phyloP scores from a whole-genome alignment of 2,329 filamentous ascomycete genomes.

The Cladobotryum protrusum region DNA sequence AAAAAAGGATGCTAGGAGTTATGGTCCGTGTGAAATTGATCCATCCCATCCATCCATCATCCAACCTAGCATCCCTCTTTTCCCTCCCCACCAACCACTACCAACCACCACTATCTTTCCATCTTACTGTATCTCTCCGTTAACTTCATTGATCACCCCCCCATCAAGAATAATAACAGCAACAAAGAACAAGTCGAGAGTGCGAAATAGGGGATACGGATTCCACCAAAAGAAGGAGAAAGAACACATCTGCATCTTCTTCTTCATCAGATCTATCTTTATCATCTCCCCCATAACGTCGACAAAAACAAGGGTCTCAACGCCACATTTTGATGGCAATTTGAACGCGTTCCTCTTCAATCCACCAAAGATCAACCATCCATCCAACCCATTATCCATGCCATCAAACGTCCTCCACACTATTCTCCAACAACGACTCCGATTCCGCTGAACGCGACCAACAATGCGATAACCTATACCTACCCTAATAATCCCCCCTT shows the following conservation, averaged over 20 bases:
- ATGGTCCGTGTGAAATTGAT: too few species aligned
- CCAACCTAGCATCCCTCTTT: neutral
- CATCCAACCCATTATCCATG: conserved; percentile 1
- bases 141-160: neutral
- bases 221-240: neutral
- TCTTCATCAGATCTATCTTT: neutral
- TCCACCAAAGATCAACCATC: neutral
- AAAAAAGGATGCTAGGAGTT: too few species aligned
- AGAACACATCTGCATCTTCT: conserved; percentile 1
- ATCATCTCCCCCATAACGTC: neutral
- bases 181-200: too few species aligned
- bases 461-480: conserved; percentile 12
- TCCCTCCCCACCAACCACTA: conserved; percentile 1
- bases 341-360: conserved; percentile 3
- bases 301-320: neutral
- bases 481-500: neutral
- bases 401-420: conserved; percentile 5
- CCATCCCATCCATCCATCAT: neutral
- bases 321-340: conserved; percentile 7
- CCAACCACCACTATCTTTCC: conserved; percentile 3
- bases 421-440: conserved; percentile 6
- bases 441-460: conserved; percentile 9
- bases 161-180: neutral
- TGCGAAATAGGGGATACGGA: too few species aligned
- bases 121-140: neutral